A percentile compares a stretch with the other conserved stretches of the same genome.
phyloP scores from a whole-genome alignment of 257 asterid genomes.

The Solanum ossicruentum region DNA sequence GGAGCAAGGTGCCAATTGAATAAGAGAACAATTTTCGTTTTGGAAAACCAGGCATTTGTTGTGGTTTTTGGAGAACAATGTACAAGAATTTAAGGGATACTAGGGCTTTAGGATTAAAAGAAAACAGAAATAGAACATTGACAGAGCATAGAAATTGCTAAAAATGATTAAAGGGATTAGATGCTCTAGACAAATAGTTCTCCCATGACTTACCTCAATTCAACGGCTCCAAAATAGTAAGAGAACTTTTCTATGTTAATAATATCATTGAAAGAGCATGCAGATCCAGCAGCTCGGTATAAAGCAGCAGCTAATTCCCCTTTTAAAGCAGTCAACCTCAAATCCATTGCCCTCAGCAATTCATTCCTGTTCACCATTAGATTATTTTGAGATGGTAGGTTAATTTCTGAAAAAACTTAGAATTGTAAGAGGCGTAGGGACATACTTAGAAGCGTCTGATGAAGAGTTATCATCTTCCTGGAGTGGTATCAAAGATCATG shows the following conservation, averaged over 20 bases:
- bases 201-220: constrained; percentile 49
- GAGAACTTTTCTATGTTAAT: constrained; percentile 48
- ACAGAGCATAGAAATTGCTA: background rate
- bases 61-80: background rate
- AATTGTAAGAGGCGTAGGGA: constrained; percentile 3
- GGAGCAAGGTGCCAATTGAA: background rate
- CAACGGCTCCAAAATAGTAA: constrained; percentile 60
- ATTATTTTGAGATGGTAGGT: constrained; percentile 3
- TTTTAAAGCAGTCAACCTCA: constrained; percentile 59
- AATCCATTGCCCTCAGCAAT: constrained; percentile 72
- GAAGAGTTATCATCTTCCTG: constrained; percentile 42
- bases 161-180: background rate
- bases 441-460: constrained; percentile 81
- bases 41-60: background rate
- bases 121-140: background rate
- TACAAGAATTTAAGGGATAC: background rate
- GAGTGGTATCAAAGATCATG: constrained; percentile 15
- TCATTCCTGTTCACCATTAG: constrained; percentile 53
- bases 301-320: constrained; percentile 53
- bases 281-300: constrained; percentile 45
- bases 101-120: no score
- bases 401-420: background rate
- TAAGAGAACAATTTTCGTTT: background rate
- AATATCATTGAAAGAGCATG: constrained; percentile 46
- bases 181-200: background rate